A percentile compares a stretch with the other conserved stretches of the same genome.
Conservation (phyloP, 106 monocot genomes). For the Platanthera guangdongensis region DNA sequence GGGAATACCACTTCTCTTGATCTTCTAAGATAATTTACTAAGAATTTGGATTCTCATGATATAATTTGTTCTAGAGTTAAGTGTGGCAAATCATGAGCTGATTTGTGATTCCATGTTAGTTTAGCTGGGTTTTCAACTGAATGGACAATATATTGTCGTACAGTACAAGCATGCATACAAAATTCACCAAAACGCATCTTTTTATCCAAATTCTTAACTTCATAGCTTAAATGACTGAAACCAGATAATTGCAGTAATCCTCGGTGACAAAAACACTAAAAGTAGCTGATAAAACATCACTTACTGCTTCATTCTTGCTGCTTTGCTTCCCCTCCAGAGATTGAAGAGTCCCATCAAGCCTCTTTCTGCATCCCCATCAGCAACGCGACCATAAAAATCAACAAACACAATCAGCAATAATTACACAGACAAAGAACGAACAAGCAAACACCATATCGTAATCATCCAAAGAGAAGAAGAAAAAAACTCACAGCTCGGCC, state of each 20-base stretch:
- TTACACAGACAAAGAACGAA: not conserved
- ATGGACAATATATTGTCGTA: too few species aligned
- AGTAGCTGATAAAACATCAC: slow-evolving; percentile 13
- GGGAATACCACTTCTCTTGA: too few species aligned
- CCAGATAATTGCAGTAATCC: not conserved
- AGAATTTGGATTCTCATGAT: too few species aligned
- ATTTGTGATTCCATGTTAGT: too few species aligned
- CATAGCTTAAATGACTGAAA: too few species aligned
- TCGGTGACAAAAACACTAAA: not conserved
- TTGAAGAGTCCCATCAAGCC: slow-evolving; percentile 62
- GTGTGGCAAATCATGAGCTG: too few species aligned
- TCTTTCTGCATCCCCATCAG: slow-evolving; percentile 37
- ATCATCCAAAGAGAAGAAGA: not conserved
- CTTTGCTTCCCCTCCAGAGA: slow-evolving; percentile 80
- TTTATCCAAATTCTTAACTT: too few species aligned
- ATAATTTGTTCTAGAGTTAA: too few species aligned
- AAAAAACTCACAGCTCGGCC: slow-evolving; percentile 49
- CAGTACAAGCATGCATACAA: too few species aligned
- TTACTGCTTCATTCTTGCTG: slow-evolving; percentile 73
- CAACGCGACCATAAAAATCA: not conserved
- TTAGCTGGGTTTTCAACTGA: too few species aligned
- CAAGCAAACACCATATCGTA: not conserved
- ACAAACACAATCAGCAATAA: slow-evolving; percentile 1
- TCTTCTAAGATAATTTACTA: too few species aligned
- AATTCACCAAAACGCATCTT: too few species aligned